A percentile compares a stretch with the other conserved stretches of the same genome.
Conservation (phyloP, 2,329 filamentous ascomycete species). For the Stachybotrys elegans region DNA sequence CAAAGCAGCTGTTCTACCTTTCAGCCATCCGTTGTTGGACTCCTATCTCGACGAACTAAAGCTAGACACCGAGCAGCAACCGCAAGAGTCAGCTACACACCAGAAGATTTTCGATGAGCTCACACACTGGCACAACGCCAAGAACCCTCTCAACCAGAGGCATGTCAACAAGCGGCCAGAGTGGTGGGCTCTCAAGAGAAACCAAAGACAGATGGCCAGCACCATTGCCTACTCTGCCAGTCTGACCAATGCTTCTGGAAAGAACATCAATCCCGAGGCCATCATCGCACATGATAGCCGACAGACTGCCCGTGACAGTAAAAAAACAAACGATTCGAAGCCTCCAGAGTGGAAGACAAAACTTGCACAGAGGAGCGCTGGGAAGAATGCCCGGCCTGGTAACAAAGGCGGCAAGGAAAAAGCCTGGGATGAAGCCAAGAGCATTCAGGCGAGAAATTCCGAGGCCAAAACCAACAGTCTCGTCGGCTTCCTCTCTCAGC, state of each 20-base stretch:
- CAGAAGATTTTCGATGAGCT: conserved; percentile 41
- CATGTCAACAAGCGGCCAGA: conserved; percentile 12
- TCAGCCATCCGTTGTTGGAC: conserved; percentile 42
- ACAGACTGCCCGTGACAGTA: neutral
- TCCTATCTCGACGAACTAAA: conserved; percentile 37
- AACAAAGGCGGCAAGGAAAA: conserved; percentile 35
- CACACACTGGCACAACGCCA: conserved; percentile 59
- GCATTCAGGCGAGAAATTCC: conserved; percentile 27
- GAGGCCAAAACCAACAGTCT: conserved; percentile 22
- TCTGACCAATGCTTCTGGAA: conserved; percentile 60
- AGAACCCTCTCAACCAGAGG: conserved; percentile 41
- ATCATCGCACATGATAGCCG: conserved; percentile 46
- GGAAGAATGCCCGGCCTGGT: too few species aligned
- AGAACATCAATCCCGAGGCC: conserved; percentile 57
- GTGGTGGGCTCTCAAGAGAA: conserved; percentile 35
- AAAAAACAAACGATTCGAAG: conserved; percentile 11
- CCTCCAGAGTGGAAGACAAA: conserved; percentile 16
- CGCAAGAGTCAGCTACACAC: conserved; percentile 13
- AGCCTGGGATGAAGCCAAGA: conserved; percentile 26
- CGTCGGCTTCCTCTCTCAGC: conserved; percentile 37
- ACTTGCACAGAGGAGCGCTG: too few species aligned
- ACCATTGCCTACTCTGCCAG: conserved; percentile 66
- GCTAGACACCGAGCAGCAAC: conserved; percentile 25
- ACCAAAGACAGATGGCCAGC: conserved; percentile 63
- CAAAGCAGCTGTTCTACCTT: conserved; percentile 39